Evolutionary conservation across 768 basidiomycete genomes (phyloP).

Genomic region (Termitomyces sp.): DNA sequence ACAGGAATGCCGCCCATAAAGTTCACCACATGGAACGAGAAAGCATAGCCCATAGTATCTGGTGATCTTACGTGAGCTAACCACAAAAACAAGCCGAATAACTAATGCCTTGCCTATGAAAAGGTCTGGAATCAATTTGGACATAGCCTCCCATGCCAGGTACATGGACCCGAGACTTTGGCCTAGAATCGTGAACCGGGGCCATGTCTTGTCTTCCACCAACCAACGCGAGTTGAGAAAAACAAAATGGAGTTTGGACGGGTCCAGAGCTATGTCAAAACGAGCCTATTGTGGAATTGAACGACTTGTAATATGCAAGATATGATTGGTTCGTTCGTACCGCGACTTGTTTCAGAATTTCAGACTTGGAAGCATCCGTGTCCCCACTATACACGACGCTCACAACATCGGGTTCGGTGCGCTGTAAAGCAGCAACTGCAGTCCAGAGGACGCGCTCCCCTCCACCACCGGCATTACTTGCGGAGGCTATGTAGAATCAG

Average conservation of each 20-base stretch:
- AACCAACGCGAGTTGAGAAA: constrained; percentile 64
- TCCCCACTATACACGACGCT: constrained; percentile 91
- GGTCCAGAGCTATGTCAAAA: constrained; percentile 72
- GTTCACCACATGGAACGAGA: constrained; percentile 78
- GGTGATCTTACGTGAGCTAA: constrained; percentile 7
- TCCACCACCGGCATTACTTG: constrained; percentile 91
- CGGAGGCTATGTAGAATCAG: constrained; percentile 33
- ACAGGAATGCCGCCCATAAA: constrained; percentile 62
- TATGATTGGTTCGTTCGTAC: constrained; percentile 27
- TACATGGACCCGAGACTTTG: constrained; percentile 87
- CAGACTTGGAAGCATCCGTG: constrained; percentile 66
- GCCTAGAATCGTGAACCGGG: constrained; percentile 84
- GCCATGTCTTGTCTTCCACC: constrained; percentile 82
- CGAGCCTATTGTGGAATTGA: constrained; percentile 43
- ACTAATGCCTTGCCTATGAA: constrained; percentile 65
- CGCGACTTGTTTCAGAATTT: constrained; percentile 78
- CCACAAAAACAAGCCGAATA: background rate
- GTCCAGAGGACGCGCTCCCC: constrained; percentile 72
- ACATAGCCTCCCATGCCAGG: constrained; percentile 80
- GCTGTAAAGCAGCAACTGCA: background rate
- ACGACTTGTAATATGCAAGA: background rate
- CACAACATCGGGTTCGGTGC: constrained; percentile 48
- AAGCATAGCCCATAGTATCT: constrained; percentile 99
- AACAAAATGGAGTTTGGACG: constrained; percentile 70
- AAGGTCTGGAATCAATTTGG: constrained; percentile 75